Evolutionary conservation across 116 monocot genomes (phyloP).

Genomic region (Trichopus zeylanicus): DNA sequence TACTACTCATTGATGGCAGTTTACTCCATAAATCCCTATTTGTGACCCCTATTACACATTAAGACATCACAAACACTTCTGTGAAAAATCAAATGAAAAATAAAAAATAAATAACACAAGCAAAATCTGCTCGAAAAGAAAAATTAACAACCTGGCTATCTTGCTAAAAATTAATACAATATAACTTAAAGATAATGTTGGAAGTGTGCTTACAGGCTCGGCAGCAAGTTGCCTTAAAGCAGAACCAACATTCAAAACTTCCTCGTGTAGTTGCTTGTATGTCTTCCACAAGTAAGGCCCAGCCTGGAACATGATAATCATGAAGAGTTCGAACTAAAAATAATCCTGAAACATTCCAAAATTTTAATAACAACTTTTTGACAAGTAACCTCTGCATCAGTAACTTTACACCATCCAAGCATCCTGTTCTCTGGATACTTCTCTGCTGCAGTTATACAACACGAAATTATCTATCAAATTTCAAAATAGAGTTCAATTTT

Average conservation of each 20-base stretch:
- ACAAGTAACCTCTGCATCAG: not conserved
- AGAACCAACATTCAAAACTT: not conserved
- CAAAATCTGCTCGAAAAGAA: too few relatives aligned
- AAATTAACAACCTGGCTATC: not conserved
- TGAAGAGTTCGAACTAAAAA: not conserved
- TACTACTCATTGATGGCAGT: not conserved
- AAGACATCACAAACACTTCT: not conserved
- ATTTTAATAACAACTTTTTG: not conserved
- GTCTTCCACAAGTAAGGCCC: not conserved
- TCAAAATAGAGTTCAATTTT: not conserved
- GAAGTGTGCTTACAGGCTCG: not conserved
- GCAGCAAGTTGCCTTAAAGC: not conserved
- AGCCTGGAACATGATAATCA: not conserved
- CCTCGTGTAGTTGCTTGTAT: not conserved
- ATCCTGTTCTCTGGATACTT: not conserved
- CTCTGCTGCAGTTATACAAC: not conserved
- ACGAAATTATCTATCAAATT: not conserved
- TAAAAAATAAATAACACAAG: too few relatives aligned
- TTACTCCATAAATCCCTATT: not conserved
- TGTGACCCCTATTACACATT: not conserved
- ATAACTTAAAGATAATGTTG: too few relatives aligned
- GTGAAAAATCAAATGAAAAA: too few relatives aligned
- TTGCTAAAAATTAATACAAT: too few relatives aligned
- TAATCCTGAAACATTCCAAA: not conserved
- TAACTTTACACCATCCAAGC: not conserved